Evolutionary conservation across 2,329 filamentous ascomycete species (phyloP), one percentile per base, ranked within the genome.

Genomic region (Furcasterigmium sp.): DNA sequence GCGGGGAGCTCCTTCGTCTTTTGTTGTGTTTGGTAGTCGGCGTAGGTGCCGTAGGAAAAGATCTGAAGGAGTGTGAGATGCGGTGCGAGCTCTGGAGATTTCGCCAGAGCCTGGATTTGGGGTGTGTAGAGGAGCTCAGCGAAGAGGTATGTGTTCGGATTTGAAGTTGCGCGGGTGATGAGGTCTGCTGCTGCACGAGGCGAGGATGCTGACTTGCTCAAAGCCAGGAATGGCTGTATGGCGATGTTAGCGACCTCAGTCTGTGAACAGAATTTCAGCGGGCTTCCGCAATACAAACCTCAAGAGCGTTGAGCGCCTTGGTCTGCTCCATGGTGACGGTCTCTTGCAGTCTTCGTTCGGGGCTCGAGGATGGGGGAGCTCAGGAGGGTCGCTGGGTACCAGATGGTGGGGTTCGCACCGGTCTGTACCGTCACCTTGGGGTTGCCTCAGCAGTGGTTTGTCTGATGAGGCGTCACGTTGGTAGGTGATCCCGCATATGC

Each of bases 21-120:
- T 43, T 39, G 35, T 14, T 37, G 32, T n/a, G 56, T 51, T 18
- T 52, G 58, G 70, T 95, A 96, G 54, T 84, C 79, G 46, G 78
- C 70, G 72, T 89, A 96, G 46, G 89, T 95, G 47, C 91, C 93
- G 74, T 93, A 89, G 46, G 90, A 87, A 67, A 98, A 98, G 56
- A 94, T 84, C 64, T 91, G 78, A 36, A 98, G 83, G 13, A 95
- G 76, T 2, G 72, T 78, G 40, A 93, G 73, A 64, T 88, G 68
- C 4, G 69, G 53, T 2, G 73, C 68, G 55, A 84, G 79, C 39
- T 94, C 85, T 28, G 74, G 60, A 8, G 62, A 62, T 30, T 80
- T 61, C 30, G 72, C 72, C 36, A 97, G 81, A 11, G 79, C 75
- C 64, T 93, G 86, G 52, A 97, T 82, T 54, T 88, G 82, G 0